Evolutionary conservation across 495 filamentous ascomycete genomes (phyloP), one percentile per base, ranked within the genome.

Genomic region (Neurospora sp.): DNA sequence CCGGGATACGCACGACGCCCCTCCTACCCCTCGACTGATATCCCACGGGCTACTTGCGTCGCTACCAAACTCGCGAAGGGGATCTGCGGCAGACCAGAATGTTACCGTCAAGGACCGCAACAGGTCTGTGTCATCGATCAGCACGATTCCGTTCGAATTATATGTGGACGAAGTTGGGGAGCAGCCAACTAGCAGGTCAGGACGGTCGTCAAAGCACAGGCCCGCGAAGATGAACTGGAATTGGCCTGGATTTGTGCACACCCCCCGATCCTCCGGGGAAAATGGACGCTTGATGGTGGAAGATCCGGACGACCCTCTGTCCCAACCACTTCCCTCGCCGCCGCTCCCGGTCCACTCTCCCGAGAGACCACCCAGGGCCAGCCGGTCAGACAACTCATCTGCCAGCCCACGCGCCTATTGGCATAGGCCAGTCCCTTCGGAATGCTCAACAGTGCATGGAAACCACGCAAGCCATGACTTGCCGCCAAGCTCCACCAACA

Each of bases 21-120:
- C 82, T 27, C 72, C 79, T 35, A 81, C 77, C 7, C 83, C 84
- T 20, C 76, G 75, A 16, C 78, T 86, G 7, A 73, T 76, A 20
- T 83, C 81, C 59, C 79, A 85, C 74, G 81, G 83, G 3, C 78
- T 85, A 9, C 77, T 87, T 0, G 73, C 79, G 6, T 82, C 81
- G 10, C 69, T 78, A 16, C 73, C 79, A 53, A 78, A 70, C 39
- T 82, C 78, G 16, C 73, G 74, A 40, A 72, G 79, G 16, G 74
- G 69, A 2, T 78, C 82, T 20, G 75, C 70, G 8, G 70, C 70
- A 4, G 78, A 78, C 37, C 75, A 74, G 38, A 74, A 79, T 1
- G 70, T 73, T 35, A 35, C 74, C 4, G 69, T 71, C 9, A 83
- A 75, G 53, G 53, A 72, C n/a, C 77, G 76, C 8, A 77, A 78